Base-by-base conservation (phyloP, 495 filamentous ascomycete genomes). In the Diplogelasinospora grovesii region DNA sequence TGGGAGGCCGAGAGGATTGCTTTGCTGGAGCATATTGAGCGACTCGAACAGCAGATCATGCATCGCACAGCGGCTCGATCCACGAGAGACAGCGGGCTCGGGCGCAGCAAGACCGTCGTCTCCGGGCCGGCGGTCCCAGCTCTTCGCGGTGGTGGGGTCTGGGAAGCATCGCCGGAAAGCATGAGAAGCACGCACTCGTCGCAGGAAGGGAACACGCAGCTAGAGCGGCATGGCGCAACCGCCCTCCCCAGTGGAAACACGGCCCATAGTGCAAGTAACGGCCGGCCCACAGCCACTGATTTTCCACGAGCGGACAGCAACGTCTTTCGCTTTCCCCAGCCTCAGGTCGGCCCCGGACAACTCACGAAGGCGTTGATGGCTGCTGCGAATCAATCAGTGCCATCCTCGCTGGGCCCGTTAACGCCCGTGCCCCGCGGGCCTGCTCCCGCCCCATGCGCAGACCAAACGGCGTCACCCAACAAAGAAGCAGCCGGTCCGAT, bases 1-100 rank as follows among this genome's bases (percentile, higher is more conserved):
- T 70, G 66, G 68, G 47, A 56, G 14, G 49, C 54, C 8, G 65
- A 71, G 44, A 63, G 51, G 43, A 39, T 36, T 4, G 29, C 14
- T 2, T 34, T 64, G 18, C 9, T 60, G 32, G 34, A 46, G 14
- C 41, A 55, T 32, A 57, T 64, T 8, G 32, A 54, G 20, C 43
- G 32, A 9, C 60, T 69, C 11, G 51, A 57, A 39, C 54, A 53
- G 49, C 61, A 58, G 43, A 38, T 54, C 5, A 26, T 54, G 41
- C 36, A 38, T 30, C 43, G 37, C 18, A 40, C 52, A 30, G 39
- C 39, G 21, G 14, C 34, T 35, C 46, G 26, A 28, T 37, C 40
- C 54, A 30, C 44, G 27, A 18, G 41, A 48, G 41, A 54, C 22
- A 40, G 46, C 38, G 33, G 11, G 25, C 22, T 34, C 7, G 5